A percentile compares a stretch with the other conserved stretches of the same genome.
Evolutionary conservation across 805 yeast genomes (phyloP).

Genomic region (Ogataea wickerhamii): DNA sequence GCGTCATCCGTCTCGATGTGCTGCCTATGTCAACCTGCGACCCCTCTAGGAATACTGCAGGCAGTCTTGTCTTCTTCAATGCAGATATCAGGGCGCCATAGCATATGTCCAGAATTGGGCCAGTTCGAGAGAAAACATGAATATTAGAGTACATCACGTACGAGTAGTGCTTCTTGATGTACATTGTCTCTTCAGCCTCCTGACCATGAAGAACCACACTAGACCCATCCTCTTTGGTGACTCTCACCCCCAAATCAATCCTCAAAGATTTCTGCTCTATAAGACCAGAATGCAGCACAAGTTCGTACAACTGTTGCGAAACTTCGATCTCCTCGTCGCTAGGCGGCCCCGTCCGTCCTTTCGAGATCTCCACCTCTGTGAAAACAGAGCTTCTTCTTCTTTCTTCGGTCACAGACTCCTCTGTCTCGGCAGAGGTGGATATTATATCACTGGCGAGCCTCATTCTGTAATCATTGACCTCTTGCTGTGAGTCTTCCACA

Average conservation of each 20-base stretch:
- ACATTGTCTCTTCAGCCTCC: slow-evolving; percentile 11
- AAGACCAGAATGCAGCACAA: slow-evolving; percentile 53
- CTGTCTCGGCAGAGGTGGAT: slow-evolving; percentile 15
- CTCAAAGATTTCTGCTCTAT: slow-evolving; percentile 49
- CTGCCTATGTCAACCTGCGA: slow-evolving; percentile 49
- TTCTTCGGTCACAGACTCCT: slow-evolving; percentile 10
- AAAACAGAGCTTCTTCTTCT: slow-evolving; percentile 44
- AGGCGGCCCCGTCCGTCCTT: slow-evolving; percentile 79
- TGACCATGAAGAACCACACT: slow-evolving; percentile 43
- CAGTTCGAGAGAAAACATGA: slow-evolving; percentile 74
- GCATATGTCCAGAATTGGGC: slow-evolving; percentile 76
- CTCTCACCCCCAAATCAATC: slow-evolving; percentile 51
- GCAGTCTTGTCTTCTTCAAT: slow-evolving; percentile 55
- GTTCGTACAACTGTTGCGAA: slow-evolving; percentile 62
- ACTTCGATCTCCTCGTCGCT: slow-evolving; percentile 80
- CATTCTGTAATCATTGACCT: slow-evolving; percentile 39
- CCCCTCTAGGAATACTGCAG: slow-evolving; percentile 67
- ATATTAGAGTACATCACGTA: slow-evolving; percentile 68
- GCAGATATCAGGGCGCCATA: slow-evolving; percentile 69
- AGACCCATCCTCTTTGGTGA: slow-evolving; percentile 48
- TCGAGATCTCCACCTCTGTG: slow-evolving; percentile 71
- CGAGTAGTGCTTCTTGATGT: slow-evolving; percentile 44
- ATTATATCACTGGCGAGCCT: slow-evolving; percentile 38
- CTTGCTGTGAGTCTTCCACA: slow-evolving; percentile 49
- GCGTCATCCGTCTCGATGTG: slow-evolving; percentile 40